Percentiles rank a stretch among this genome's conserved stretches.
Conservation (phyloP, 495 filamentous ascomycete genomes). For the Neurospora sp. region DNA sequence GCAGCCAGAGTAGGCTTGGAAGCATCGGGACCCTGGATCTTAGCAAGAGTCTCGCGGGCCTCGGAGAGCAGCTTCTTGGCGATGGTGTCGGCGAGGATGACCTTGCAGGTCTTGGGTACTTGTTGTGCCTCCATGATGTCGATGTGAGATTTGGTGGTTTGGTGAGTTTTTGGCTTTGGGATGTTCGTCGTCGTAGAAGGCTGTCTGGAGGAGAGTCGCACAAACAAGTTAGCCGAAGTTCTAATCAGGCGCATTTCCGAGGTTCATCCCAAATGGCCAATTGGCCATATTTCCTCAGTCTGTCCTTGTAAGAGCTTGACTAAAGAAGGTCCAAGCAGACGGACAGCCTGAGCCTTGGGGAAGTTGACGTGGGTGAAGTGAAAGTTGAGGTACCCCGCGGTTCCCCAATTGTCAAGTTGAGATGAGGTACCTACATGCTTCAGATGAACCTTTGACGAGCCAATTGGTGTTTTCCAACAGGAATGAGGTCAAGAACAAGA, state of each 20-base stretch:
- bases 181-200: neutral
- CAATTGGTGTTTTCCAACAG: neutral
- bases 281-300: neutral
- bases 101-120: slow-evolving; percentile 68
- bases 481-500: neutral
- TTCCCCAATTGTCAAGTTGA: neutral
- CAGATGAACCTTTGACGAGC: neutral
- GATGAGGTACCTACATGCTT: neutral
- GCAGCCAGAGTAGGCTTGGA: slow-evolving; percentile 71
- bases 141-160: neutral
- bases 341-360: neutral
- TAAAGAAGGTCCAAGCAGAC: neutral
- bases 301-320: neutral
- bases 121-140: slow-evolving; percentile 30
- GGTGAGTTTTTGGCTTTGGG: neutral
- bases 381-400: neutral
- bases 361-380: neutral
- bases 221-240: neutral
- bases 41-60: slow-evolving; percentile 59
- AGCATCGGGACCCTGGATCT: slow-evolving; percentile 38
- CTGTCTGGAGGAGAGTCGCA: neutral
- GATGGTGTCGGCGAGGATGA: slow-evolving; percentile 74
- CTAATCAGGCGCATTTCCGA: neutral
- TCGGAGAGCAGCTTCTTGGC: slow-evolving; percentile 71
- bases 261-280: neutral